Percentiles rank a stretch among this genome's conserved stretches.
Evolutionary conservation across 768 basidiomycete species (phyloP).

Genomic region (Glaciozyma martinii): DNA sequence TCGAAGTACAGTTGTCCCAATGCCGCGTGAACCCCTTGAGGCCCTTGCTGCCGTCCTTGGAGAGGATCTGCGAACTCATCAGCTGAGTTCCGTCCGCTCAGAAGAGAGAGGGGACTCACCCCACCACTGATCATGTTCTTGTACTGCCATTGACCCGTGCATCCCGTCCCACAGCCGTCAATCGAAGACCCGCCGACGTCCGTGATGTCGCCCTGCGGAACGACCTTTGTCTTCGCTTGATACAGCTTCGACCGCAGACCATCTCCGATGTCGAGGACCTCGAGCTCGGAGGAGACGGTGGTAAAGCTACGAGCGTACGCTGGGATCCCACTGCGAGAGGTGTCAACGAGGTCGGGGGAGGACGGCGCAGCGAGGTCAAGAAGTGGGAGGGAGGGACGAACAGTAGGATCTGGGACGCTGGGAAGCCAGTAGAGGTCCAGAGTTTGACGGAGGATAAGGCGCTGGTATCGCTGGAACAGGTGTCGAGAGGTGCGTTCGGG

Average conservation of each 20-base stretch:
- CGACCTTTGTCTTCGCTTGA: background rate
- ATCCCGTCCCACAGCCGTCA: background rate
- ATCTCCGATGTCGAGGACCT: background rate
- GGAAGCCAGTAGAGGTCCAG: constrained; percentile 74
- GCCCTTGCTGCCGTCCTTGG: background rate
- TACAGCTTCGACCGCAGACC: background rate
- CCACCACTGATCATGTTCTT: background rate
- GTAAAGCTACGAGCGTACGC: background rate
- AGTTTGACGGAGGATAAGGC: constrained; percentile 58
- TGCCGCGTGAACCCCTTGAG: background rate
- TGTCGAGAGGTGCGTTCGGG: constrained; percentile 74
- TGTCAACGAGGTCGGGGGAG: background rate
- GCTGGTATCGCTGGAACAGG: constrained; percentile 67
- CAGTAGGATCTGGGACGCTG: constrained; percentile 61
- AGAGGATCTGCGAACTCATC: background rate
- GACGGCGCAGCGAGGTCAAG: background rate
- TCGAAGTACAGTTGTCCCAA: background rate
- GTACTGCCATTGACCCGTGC: background rate
- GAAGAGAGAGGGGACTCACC: background rate
- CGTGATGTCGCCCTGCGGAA: background rate
- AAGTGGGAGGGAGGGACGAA: constrained; percentile 51
- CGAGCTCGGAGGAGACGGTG: constrained; percentile 3
- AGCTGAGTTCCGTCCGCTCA: background rate
- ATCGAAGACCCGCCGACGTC: background rate
- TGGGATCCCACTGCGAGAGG: background rate